Evolutionary conservation across 768 basidiomycete genomes (phyloP), one percentile per base, ranked within the genome.

Genomic region (Gyrodon lividus): DNA sequence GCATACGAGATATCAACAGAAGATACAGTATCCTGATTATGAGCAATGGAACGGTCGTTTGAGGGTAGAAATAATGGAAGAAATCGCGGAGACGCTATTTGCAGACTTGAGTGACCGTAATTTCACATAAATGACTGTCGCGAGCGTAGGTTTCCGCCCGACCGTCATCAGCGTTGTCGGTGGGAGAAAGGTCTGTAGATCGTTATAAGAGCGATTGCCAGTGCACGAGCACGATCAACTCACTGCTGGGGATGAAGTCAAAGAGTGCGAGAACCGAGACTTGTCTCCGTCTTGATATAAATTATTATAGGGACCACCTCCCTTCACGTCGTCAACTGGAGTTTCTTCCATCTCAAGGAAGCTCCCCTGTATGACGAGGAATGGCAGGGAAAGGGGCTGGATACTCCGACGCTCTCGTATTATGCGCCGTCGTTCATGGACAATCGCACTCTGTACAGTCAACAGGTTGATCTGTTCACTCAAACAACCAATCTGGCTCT

Each of bases 181-280:
- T 20, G 48, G 5, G 30, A 22, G 24, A 34, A 46, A 44, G 7
- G 16, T 20, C 63, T 62, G 39, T 20, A 6, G 6, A 33, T 31
- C 23, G 10, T 23, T 14, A 10, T 51, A 34, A 43, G 37, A 17
- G n/a, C 5, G 3, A 22, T 30, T 17, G 34, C 13, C 13, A 24
- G 13, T 5, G 1, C 0, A 16, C 5, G 16, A 7, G 12, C 3
- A 24, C 10, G 22, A 8, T 19, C 20, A 3, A 52, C 62, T 62
- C 52, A 63, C 62, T 28, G 45, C 34, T 10, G 62, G 54, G 4
- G 56, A 56, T 8, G 56, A 6, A 0, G 62, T 30, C 23, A 20
- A 34, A 2, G 62, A 63, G 37, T 51, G 43, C 34, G 62, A 63
- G 28, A 63, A 63, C 6, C 62, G 59, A 24, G 62, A 63, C 16